Percentiles rank a stretch among this genome's conserved stretches.
These are phyloP conservation scores for Aspergillus ellipticus DNA, from an alignment of 495 filamentous ascomycete species.

Conservation along the genomic window DNA sequence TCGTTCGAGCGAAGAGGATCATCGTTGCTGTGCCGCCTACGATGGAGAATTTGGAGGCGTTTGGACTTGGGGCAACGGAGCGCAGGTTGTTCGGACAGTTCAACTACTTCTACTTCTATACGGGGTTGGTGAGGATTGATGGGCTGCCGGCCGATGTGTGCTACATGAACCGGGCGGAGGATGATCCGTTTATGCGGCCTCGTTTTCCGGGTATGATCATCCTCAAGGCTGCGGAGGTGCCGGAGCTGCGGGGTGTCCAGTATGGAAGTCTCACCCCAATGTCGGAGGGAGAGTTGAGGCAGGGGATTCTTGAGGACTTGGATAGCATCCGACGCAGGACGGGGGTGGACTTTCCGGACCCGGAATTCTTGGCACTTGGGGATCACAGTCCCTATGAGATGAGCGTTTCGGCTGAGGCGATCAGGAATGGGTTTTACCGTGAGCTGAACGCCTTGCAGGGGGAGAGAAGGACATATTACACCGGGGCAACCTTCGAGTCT, in stretches of 20 bases:
- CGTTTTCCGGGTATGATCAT: constrained; percentile 22
- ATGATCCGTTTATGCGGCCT: constrained; percentile 26
- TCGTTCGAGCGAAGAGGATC: constrained; percentile 39
- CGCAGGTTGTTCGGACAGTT: constrained; percentile 37
- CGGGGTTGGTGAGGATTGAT: constrained; percentile 5
- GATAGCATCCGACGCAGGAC: constrained; percentile 7
- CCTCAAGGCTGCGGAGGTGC: constrained; percentile 17
- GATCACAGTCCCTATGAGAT: constrained; percentile 30
- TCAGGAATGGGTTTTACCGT: constrained; percentile 47
- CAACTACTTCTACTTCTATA: constrained; percentile 16
- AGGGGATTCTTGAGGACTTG: constrained; percentile 10
- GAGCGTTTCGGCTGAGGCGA: constrained; percentile 27
- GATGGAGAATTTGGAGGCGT: constrained; percentile 26
- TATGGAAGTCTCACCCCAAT: constrained; percentile 10
- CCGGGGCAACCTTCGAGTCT: constrained; percentile 38
- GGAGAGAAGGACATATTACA: constrained; percentile 48
- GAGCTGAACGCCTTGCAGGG: constrained; percentile 51
- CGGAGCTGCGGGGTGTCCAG: constrained; percentile 11
- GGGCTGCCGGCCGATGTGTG: constrained; percentile 13
- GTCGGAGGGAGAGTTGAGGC: constrained; percentile 16
- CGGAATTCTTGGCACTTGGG: constrained; percentile 21
- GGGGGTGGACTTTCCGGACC: constrained; percentile 12
- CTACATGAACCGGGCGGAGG: constrained; percentile 24
- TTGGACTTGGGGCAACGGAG: constrained; percentile 36
- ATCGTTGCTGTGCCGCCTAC: constrained; percentile 35